phyloP scores from a whole-genome alignment of 352 stramenopile species.

The Globisporangium paddicum region DNA sequence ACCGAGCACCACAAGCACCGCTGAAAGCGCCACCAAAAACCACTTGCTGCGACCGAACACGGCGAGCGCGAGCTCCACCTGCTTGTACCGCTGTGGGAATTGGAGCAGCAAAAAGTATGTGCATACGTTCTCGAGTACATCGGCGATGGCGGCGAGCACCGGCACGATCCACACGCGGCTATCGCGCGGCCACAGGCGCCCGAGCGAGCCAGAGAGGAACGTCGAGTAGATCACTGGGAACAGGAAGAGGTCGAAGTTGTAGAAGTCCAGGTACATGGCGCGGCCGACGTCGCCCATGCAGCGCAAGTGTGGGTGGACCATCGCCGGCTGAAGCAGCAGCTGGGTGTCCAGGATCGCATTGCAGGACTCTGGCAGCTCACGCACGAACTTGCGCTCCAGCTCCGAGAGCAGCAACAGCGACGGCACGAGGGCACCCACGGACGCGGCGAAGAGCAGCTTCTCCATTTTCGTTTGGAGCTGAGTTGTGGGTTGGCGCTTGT shows the following conservation, averaged over 20 bases:
- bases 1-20: slow-evolving; percentile 21
- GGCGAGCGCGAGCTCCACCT: slow-evolving; percentile 27
- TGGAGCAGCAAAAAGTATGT: slow-evolving; percentile 32
- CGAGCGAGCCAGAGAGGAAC: slow-evolving; percentile 22
- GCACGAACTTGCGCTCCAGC: slow-evolving; percentile 22
- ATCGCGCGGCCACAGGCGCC: slow-evolving; percentile 25
- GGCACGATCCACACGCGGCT: slow-evolving; percentile 18
- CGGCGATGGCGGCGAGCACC: slow-evolving; percentile 20
- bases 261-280: slow-evolving; percentile 37
- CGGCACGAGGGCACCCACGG: slow-evolving; percentile 32
- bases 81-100: slow-evolving; percentile 25
- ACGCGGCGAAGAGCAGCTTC: slow-evolving; percentile 16
- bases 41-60: slow-evolving; percentile 34
- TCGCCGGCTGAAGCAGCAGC: slow-evolving; percentile 22
- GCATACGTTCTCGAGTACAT: slow-evolving; percentile 42
- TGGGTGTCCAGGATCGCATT: slow-evolving; percentile 30
- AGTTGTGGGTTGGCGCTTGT: too few relatives aligned
- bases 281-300: slow-evolving; percentile 28
- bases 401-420: slow-evolving; percentile 31
- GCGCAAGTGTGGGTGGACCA: slow-evolving; percentile 30
- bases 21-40: slow-evolving; percentile 17
- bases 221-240: slow-evolving; percentile 45
- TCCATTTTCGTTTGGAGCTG: slow-evolving; percentile 7
- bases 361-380: slow-evolving; percentile 30
- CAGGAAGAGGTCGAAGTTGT: slow-evolving; percentile 39